phyloP scores from a whole-genome alignment of 768 basidiomycete species.

The Leucocoprinus birnbaumii region DNA sequence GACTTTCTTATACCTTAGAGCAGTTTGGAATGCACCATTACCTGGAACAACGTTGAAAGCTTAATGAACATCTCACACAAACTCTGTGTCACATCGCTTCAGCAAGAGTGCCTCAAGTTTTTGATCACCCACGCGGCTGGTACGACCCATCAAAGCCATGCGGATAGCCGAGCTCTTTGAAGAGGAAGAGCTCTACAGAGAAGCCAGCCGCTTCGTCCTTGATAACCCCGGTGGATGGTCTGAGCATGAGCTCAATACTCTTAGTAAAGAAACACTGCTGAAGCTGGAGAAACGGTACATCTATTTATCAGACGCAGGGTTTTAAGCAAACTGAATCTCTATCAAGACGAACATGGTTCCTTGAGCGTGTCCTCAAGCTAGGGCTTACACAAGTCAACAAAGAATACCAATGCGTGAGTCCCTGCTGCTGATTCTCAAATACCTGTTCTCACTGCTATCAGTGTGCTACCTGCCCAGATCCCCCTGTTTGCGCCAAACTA shows the following conservation, averaged over 20 bases:
- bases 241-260: conserved; percentile 76
- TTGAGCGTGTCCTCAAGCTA: conserved; percentile 91
- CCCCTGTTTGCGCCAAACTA: conserved; percentile 71
- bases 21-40: conserved; percentile 87
- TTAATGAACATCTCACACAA: conserved; percentile 90
- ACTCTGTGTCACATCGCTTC: conserved; percentile 78
- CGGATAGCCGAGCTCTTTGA: conserved; percentile 88
- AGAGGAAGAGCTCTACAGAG: conserved; percentile 87
- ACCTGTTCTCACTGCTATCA: conserved; percentile 24
- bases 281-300: conserved; percentile 84
- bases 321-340: neutral
- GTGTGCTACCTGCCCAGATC: conserved; percentile 85
- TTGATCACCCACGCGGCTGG: conserved; percentile 92
- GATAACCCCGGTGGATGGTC: conserved; percentile 89
- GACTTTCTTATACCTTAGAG: neutral
- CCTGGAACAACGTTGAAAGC: conserved; percentile 93
- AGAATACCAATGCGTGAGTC: conserved; percentile 87
- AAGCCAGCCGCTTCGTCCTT: conserved; percentile 87
- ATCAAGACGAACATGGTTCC: conserved; percentile 85
- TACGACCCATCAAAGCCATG: conserved; percentile 88
- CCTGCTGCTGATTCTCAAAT: neutral
- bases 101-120: conserved; percentile 81
- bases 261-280: conserved; percentile 78
- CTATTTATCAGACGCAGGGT: neutral
- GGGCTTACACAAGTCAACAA: conserved; percentile 85